Percentiles rank a stretch among this genome's conserved stretches.
Conservation (phyloP, 495 filamentous ascomycete species). For the Astrothelium macrocarpum region DNA sequence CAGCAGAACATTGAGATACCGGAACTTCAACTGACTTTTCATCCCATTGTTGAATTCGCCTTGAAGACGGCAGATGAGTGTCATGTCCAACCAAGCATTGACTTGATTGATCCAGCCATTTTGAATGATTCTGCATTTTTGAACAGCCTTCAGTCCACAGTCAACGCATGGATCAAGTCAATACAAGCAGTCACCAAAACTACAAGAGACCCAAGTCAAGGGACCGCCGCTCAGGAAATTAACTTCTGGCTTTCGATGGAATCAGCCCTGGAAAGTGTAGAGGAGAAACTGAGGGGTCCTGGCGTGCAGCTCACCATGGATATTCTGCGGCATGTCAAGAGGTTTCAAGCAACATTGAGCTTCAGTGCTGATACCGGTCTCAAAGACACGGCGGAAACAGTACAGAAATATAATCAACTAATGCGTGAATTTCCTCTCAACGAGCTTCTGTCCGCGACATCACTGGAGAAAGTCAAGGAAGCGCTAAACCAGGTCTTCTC, state of each 20-base stretch:
- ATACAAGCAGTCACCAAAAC: constrained; percentile 96
- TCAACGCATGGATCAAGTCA: constrained; percentile 95
- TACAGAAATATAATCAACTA: constrained; percentile 95
- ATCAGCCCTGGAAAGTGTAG: constrained; percentile 77
- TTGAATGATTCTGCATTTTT: constrained; percentile 80
- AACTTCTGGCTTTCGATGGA: constrained; percentile 99
- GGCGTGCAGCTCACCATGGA: constrained; percentile 89
- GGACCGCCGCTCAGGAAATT: constrained; percentile 90
- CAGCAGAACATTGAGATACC: constrained; percentile 98
- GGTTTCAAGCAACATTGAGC: constrained; percentile 92
- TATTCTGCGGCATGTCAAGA: constrained; percentile 86
- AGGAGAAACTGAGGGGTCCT: constrained; percentile 74
- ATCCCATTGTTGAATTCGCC: constrained; percentile 75
- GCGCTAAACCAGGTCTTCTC: constrained; percentile 77
- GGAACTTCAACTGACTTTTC: constrained; percentile 71
- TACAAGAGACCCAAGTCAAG: constrained; percentile 75
- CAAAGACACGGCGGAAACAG: constrained; percentile 86
- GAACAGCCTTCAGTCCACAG: constrained; percentile 84
- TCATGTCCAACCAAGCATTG: constrained; percentile 56
- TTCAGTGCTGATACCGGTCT: constrained; percentile 90
- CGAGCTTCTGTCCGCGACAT: constrained; percentile 85
- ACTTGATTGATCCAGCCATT: constrained; percentile 60
- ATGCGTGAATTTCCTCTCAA: constrained; percentile 97
- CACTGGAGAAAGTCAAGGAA: constrained; percentile 80
- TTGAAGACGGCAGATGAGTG: constrained; percentile 61